A percentile compares a stretch with the other conserved stretches of the same genome.
These are phyloP conservation scores for Periconia digitata DNA, from an alignment of 2,329 filamentous ascomycete genomes.

Conservation along the genomic window DNA sequence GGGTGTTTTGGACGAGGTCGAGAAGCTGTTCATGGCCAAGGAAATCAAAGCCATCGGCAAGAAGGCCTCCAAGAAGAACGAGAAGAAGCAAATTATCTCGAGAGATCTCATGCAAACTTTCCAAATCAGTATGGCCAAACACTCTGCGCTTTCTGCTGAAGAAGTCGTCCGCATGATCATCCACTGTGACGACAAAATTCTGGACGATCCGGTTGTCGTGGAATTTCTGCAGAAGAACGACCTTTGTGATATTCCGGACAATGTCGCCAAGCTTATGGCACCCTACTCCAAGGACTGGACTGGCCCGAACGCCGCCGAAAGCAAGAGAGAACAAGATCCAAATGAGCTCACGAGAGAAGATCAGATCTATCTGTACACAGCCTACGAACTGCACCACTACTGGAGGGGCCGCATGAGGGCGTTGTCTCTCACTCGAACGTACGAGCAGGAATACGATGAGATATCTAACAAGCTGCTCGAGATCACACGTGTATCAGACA, in stretches of 20 bases:
- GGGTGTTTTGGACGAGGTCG: conserved; percentile 95
- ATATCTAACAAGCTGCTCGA: conserved; percentile 82
- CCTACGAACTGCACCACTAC: conserved; percentile 94
- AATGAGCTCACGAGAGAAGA: conserved; percentile 88
- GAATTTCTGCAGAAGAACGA: conserved; percentile 94
- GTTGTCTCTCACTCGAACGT: conserved; percentile 78
- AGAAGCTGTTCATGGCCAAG: conserved; percentile 96
- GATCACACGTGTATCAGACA: conserved; percentile 85
- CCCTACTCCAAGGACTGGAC: conserved; percentile 98
- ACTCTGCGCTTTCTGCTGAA: conserved; percentile 80
- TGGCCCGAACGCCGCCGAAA: conserved; percentile 76
- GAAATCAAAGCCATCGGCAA: conserved; percentile 87
- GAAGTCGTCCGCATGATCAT: conserved; percentile 92
- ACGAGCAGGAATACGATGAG: conserved; percentile 87
- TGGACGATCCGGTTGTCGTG: conserved; percentile 92
- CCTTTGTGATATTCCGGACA: conserved; percentile 88
- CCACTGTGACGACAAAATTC: conserved; percentile 85
- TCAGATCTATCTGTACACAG: conserved; percentile 90
- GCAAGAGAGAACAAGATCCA: conserved; percentile 82
- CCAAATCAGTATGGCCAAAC: conserved; percentile 86
- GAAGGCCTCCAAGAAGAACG: conserved; percentile 73
- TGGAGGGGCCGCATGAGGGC: conserved; percentile 98
- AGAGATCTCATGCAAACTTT: conserved; percentile 65
- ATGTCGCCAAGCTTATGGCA: conserved; percentile 85
- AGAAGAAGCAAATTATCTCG: conserved; percentile 97